A percentile compares a stretch with the other conserved stretches of the same genome.
phyloP scores from a whole-genome alignment of 2,329 filamentous ascomycete genomes.

The Periconia macrospinosa region DNA sequence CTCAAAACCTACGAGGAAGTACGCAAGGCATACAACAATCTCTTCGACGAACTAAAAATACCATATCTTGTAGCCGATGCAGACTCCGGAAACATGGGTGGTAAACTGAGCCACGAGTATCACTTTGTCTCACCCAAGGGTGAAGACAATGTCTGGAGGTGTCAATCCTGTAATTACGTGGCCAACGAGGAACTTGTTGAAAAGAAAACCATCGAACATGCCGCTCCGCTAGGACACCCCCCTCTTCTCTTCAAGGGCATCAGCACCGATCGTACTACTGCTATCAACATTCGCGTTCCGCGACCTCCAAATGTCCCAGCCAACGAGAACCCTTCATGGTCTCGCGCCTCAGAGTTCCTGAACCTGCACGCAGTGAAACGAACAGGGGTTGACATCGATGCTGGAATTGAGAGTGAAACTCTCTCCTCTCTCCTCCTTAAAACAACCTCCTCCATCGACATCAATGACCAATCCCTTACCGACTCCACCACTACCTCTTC shows the following conservation, averaged over 20 bases:
- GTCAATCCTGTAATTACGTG: conserved; percentile 71
- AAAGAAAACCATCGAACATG: conserved; percentile 23
- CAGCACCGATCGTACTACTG: conserved; percentile 65
- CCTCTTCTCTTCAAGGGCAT: conserved; percentile 62
- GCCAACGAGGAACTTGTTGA: conserved; percentile 86
- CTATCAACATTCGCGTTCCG: conserved; percentile 61
- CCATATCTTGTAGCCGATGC: conserved; percentile 85
- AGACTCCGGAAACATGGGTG: conserved; percentile 95
- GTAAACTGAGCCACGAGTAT: conserved; percentile 90
- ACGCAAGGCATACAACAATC: conserved; percentile 68
- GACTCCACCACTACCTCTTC: background rate
- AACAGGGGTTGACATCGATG: conserved; percentile 68
- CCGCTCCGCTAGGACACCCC: conserved; percentile 8
- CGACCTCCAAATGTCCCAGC: conserved; percentile 3
- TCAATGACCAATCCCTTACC: conserved; percentile 25
- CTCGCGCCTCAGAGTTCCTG: conserved; percentile 40
- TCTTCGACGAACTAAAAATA: conserved; percentile 82
- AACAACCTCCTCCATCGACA: conserved; percentile 12
- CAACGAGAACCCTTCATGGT: conserved; percentile 12
- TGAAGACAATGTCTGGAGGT: conserved; percentile 83
- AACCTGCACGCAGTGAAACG: conserved; percentile 69
- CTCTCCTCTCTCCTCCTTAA: conserved; percentile 22
- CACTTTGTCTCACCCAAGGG: conserved; percentile 79
- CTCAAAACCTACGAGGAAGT: conserved; percentile 79
- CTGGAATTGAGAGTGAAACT: conserved; percentile 59